Evolutionary conservation across 192 early-diverging fungal species (phyloP), one percentile per base, ranked within the genome.

Genomic region (Umbelopsis sp.): DNA sequence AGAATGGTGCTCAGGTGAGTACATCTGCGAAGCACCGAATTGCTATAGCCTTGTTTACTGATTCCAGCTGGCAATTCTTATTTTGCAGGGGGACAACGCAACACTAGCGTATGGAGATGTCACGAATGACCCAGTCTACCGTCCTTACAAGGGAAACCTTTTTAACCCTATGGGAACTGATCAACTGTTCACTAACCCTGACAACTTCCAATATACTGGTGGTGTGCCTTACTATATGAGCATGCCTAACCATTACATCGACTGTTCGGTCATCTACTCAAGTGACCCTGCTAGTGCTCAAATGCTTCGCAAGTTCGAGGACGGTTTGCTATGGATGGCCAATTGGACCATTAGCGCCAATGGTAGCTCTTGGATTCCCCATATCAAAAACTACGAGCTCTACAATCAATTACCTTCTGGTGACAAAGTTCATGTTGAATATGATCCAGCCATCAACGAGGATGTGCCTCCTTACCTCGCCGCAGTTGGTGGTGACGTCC

Each of bases 181-280:
- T 45, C 45, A 45, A 17, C 45, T 68, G 36, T 38, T 44, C 9
- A 68, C 22, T 31, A 68, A 45, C 41, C 38, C 67, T 22, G 26
- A 43, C n/a, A 68, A 11, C 22, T 22, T 44, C 9, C 24, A 26
- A 34, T 38, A 68, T 45, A n/a, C 17, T 5, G 67, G n/a, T n/a
- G 45, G 45, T 21, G 67, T 38, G 21, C 67, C 36, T 1, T 43
- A 44, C 67, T 38, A 68, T 45, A 44, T 45, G 22, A 68, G 44
- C 41, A 26, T 20, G 25, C 36, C 36, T 22, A 68, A 68, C 45
- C n/a, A 1, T 26, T 68, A 44, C n/a, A 24, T 68, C 20, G 67
- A 68, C 45, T n/a, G 26, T 38, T 68, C 67, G n/a, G 20, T 68
- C 67, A 68, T 68, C 4, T 68, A 68, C n/a, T 68, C 67, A 54